Evolutionary conservation across 1,139 yeast genomes (phyloP).

Genomic region (Pneumocystis carinii): DNA sequence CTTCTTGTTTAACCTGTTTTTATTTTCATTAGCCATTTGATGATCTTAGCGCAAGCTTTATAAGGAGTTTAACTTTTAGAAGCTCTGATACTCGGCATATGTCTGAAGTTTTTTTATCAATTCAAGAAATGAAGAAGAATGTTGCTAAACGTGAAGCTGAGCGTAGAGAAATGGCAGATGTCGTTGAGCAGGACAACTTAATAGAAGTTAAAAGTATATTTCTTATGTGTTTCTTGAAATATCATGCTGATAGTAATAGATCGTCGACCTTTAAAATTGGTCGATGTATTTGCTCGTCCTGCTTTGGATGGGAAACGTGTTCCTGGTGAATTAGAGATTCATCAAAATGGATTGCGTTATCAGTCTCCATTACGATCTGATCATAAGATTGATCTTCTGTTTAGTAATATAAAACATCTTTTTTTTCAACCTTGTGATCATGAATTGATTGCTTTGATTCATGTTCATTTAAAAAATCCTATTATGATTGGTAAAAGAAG

Average conservation of each 20-base stretch:
- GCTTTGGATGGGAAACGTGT: constrained; percentile 92
- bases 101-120: constrained; percentile 79
- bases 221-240: neutral
- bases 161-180: constrained; percentile 85
- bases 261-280: constrained; percentile 70
- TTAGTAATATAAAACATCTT: constrained; percentile 79
- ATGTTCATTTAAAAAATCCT: constrained; percentile 82
- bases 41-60: constrained; percentile 73
- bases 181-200: constrained; percentile 78
- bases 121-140: constrained; percentile 83
- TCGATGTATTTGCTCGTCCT: constrained; percentile 82
- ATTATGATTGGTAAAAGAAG: constrained; percentile 92
- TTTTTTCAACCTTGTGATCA: constrained; percentile 95
- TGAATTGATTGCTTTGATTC: constrained; percentile 82
- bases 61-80: constrained; percentile 76
- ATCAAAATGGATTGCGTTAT: constrained; percentile 90
- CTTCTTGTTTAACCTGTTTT: neutral
- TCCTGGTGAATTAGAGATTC: constrained; percentile 82
- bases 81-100: constrained; percentile 84
- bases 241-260: constrained; percentile 21
- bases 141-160: constrained; percentile 84
- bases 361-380: constrained; percentile 68
- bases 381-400: constrained; percentile 74
- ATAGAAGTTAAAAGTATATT: constrained; percentile 47
- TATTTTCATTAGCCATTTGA: constrained; percentile 67